These are phyloP conservation scores for Rhynchospora tenuis DNA, from an alignment of 176 grass and related monocot genomes.

Conservation along the genomic window DNA sequence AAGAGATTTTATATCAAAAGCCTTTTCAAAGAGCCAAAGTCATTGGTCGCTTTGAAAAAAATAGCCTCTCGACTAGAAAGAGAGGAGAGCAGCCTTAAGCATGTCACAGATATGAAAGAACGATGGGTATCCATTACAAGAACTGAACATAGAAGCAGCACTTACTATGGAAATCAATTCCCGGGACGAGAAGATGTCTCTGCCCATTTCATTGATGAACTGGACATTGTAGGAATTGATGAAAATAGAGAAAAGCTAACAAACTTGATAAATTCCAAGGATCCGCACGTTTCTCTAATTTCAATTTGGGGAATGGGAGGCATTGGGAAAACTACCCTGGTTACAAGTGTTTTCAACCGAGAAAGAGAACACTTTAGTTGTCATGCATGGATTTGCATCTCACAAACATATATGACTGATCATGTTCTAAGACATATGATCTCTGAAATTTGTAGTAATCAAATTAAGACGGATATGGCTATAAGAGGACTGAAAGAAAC, in stretches of 20 bases:
- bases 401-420: constrained; percentile 2
- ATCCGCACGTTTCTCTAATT: neutral
- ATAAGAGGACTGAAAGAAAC: neutral
- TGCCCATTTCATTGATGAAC: constrained; percentile 24
- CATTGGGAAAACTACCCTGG: constrained; percentile 51
- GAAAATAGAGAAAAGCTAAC: neutral
- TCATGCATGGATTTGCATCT: constrained; percentile 9
- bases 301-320: constrained; percentile 48
- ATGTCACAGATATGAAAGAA: neutral
- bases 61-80: constrained; percentile 4
- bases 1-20: neutral
- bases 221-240: constrained; percentile 26
- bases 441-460: constrained; percentile 1
- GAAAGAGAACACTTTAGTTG: neutral
- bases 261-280: constrained; percentile 3
- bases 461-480: neutral
- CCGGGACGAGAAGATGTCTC: neutral
- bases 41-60: constrained; percentile 7
- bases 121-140: neutral
- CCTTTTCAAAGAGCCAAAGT: constrained; percentile 14
- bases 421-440: constrained; percentile 13
- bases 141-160: neutral
- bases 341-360: constrained; percentile 27
- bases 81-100: constrained; percentile 2
- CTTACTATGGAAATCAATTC: neutral